phyloP scores from a whole-genome alignment of 2,329 filamentous ascomycete genomes.

The Colletotrichum endophyticum region DNA sequence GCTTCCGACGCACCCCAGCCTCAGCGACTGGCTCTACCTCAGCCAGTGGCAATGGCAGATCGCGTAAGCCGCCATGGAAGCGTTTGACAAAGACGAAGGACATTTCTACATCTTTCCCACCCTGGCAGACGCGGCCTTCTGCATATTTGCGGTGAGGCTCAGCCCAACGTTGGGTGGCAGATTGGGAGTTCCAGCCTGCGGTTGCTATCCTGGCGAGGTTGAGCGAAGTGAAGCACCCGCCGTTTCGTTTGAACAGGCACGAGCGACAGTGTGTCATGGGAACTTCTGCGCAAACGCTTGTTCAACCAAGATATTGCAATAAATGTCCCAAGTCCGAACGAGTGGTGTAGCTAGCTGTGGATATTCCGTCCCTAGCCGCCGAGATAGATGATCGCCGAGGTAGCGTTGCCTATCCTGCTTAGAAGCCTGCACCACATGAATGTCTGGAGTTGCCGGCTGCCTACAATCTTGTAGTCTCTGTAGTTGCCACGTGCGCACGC shows the following conservation, averaged over 20 bases:
- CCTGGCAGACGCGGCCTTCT: not conserved
- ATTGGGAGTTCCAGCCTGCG: not conserved
- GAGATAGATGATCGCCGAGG: not conserved
- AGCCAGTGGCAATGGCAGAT: not conserved
- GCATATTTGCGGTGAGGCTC: not conserved
- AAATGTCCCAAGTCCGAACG: not conserved
- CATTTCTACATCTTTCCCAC: not conserved
- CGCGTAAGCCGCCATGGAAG: not conserved
- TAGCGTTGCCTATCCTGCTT: not conserved
- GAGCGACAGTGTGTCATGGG: not conserved
- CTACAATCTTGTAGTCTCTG: not conserved
- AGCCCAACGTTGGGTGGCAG: not conserved
- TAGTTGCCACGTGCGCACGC: not conserved
- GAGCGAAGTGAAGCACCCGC: not conserved
- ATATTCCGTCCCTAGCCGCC: not conserved
- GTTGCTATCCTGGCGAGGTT: not conserved
- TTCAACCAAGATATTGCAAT: not conserved
- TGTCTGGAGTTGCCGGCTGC: not conserved
- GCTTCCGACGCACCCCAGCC: not conserved
- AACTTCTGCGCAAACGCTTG: not conserved
- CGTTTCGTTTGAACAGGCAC: not conserved
- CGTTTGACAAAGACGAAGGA: rapidly evolving
- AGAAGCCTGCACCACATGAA: not conserved
- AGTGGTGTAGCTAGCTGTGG: not conserved
- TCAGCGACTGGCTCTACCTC: not conserved